Base-by-base conservation (phyloP, 2,329 filamentous ascomycete species). In the Trichoderma sp. region DNA sequence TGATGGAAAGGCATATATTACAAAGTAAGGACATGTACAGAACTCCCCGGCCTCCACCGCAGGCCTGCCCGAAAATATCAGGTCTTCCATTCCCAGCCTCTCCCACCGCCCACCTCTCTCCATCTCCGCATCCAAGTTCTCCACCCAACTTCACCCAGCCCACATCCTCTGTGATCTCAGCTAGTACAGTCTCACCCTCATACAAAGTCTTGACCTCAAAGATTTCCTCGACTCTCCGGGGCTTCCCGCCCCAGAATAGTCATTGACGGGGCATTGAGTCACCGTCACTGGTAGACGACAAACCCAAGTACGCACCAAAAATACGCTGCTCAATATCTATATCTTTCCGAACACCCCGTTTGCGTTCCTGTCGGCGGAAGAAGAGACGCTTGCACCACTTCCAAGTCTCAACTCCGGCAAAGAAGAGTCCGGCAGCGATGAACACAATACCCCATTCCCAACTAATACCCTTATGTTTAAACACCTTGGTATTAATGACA, bases 371-470 rank as follows among this genome's bases (percentile, higher is more conserved):
- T 27, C 48, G 48, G n/a, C 25, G 48, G 9, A 22, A 52, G 2
- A 27, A 80, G n/a, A 80, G 65, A 17, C 87, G 79, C 80, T 89
- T 89, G 4, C 73, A 77, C 79, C 81, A 86, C 75, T 89, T 89
- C 85, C 86, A 89, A 0, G 75, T 65, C 73, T 89, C 87, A 5
- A 87, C 80, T 5, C 87, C 87, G 0, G 80, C 65, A 71, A 89
- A 87, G 78, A 89, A 89, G n/a, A 88, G 72, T 0, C 84, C 67
- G 0, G 84, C 80, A 17, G 80, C 81, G 22, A 87, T 71, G 67
- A 89, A 86, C 3, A 87, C 84, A 50, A 89, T 83, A 2, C 78
- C 85, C 87, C 86, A 89, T 72, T 88, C 86, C 87, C 87, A 89
- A 12, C 77, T 81, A 66, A 89, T 88, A 1, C 81, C 83, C 0